Conservation (phyloP, 805 yeast species). For the Candida broadrunensis region DNA sequence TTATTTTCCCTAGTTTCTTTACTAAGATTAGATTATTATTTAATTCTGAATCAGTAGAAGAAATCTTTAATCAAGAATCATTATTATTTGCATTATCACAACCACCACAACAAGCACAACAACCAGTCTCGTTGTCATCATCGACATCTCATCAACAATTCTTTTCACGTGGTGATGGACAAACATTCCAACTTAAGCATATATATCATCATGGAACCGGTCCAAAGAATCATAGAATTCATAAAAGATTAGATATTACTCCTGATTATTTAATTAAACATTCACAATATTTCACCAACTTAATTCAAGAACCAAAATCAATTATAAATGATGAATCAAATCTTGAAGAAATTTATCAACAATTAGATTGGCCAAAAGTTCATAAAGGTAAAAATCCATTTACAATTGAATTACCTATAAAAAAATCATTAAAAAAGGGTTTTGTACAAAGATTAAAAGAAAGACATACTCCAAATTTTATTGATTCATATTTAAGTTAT, state of each 20-base stretch:
- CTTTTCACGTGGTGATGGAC: neutral
- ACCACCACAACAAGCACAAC: too few relatives aligned
- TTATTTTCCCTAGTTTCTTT: too few relatives aligned
- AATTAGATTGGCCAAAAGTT: slow-evolving; percentile 35
- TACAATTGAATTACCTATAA: slow-evolving; percentile 30
- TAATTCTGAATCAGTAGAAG: too few relatives aligned
- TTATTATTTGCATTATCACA: too few relatives aligned
- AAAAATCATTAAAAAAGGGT: slow-evolving; percentile 13
- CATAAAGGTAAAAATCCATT: slow-evolving; percentile 36
- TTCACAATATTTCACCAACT: slow-evolving; percentile 2
- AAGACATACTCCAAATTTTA: slow-evolving; percentile 52
- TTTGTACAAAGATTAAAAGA: slow-evolving; percentile 27
- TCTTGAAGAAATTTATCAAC: slow-evolving; percentile 16
- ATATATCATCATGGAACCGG: slow-evolving; percentile 62
- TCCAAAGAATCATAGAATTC: slow-evolving; percentile 31
- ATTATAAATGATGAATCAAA: neutral
- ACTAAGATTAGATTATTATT: too few relatives aligned
- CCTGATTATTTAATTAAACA: slow-evolving; percentile 27
- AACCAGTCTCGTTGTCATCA: too few relatives aligned
- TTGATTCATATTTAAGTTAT: slow-evolving; percentile 64
- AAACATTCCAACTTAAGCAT: slow-evolving; percentile 43
- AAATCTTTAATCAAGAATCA: too few relatives aligned
- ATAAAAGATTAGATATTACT: slow-evolving; percentile 52
- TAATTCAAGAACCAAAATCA: neutral
- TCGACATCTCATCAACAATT: too few relatives aligned